These are phyloP conservation scores for Ceratocystis ficicola DNA, from an alignment of 2,329 filamentous ascomycete genomes.

Conservation along the genomic window DNA sequence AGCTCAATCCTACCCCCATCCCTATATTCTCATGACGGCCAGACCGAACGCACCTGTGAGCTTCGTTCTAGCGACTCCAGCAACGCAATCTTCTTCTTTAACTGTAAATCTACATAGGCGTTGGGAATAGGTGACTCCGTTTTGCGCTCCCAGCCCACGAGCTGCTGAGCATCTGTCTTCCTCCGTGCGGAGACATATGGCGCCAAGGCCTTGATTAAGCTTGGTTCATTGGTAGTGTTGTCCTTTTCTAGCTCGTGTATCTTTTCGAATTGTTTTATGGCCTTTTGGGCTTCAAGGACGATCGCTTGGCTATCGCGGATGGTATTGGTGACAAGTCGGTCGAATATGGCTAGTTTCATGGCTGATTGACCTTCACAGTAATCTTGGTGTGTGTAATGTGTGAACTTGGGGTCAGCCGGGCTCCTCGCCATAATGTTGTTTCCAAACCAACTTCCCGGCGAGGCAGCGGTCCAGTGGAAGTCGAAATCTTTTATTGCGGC, in stretches of 20 bases:
- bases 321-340: neutral
- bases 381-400: slow-evolving; percentile 17
- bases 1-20: neutral
- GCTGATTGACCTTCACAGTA: slow-evolving; percentile 15
- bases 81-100: slow-evolving; percentile 20
- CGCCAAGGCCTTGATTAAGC: neutral
- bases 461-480: slow-evolving; percentile 22
- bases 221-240: neutral
- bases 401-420: neutral
- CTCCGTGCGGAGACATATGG: slow-evolving; percentile 16
- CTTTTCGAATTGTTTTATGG: neutral
- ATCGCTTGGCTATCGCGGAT: slow-evolving; percentile 15
- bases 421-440: slow-evolving; percentile 12
- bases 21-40: neutral
- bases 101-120: neutral
- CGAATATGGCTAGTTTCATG: neutral
- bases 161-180: neutral
- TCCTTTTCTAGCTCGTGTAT: neutral
- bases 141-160: slow-evolving; percentile 14
- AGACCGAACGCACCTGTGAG: neutral
- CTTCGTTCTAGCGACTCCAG: slow-evolving; percentile 18
- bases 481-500: slow-evolving; percentile 18
- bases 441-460: slow-evolving; percentile 21
- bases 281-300: neutral
- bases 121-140: neutral